A percentile compares a stretch with the other conserved stretches of the same genome.
Conservation (phyloP, 2,329 filamentous ascomycete genomes). For the Chaetothyriales sp. region DNA sequence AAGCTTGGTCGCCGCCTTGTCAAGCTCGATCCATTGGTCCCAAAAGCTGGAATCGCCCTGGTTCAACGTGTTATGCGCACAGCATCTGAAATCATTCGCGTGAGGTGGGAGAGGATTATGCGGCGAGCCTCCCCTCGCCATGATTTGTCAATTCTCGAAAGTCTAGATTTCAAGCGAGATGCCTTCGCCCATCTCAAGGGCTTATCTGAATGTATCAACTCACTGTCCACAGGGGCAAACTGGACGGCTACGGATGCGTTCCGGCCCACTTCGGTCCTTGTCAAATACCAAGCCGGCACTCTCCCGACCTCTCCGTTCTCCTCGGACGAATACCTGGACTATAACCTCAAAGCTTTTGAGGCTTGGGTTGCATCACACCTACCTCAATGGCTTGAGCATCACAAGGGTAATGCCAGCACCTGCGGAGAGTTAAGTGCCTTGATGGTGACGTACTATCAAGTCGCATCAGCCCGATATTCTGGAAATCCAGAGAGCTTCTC, state of each 20-base stretch:
- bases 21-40: slow-evolving; percentile 25
- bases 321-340: slow-evolving; percentile 8
- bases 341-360: slow-evolving; percentile 33
- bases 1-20: slow-evolving; percentile 32
- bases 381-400: slow-evolving; percentile 25
- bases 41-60: background rate
- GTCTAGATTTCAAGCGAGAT: slow-evolving; percentile 2
- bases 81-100: background rate
- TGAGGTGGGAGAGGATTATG: background rate
- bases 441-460: slow-evolving; percentile 25
- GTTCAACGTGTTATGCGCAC: background rate
- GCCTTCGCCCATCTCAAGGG: background rate
- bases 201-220: background rate
- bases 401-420: slow-evolving; percentile 16
- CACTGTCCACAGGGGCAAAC: background rate
- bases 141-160: slow-evolving; percentile 1
- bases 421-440: slow-evolving; percentile 21
- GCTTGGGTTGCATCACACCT: slow-evolving; percentile 35
- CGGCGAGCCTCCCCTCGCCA: background rate
- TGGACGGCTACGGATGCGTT: background rate
- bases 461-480: slow-evolving; percentile 23
- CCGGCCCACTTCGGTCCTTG: background rate
- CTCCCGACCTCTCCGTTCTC: slow-evolving; percentile 1
- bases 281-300: slow-evolving; percentile 2
- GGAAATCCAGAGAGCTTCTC: slow-evolving; percentile 36